phyloP scores from a whole-genome alignment of 345 rosid species.

The Raphanus sativus region DNA sequence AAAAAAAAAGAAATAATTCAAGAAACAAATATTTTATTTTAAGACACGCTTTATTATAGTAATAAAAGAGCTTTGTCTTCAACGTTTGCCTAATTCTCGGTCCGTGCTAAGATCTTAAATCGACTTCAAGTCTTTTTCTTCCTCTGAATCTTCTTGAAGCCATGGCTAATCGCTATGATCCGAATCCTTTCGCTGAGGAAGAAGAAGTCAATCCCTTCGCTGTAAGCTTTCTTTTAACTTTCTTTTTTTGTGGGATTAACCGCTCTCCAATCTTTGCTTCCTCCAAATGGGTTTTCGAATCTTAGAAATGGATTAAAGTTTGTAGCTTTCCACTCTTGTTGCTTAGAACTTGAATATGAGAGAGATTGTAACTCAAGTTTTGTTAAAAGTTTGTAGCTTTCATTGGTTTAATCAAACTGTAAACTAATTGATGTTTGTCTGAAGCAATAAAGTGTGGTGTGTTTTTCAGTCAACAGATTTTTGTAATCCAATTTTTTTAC shows the following conservation, averaged over 20 bases:
- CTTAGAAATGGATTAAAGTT: not conserved
- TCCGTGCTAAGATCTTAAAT: slow-evolving; percentile 32
- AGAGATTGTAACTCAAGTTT: no score
- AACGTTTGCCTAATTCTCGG: slow-evolving; percentile 22
- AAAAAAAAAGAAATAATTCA: not conserved
- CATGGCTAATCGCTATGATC: slow-evolving; percentile 43
- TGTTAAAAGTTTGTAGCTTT: not conserved
- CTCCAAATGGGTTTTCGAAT: not conserved
- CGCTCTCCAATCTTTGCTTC: slow-evolving; percentile 3
- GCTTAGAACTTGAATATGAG: no score
- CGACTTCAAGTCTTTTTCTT: slow-evolving; percentile 17
- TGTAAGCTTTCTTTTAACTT: slow-evolving; percentile 46
- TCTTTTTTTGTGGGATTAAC: not conserved
- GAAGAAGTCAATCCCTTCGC: slow-evolving; percentile 94
- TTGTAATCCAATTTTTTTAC: not conserved
- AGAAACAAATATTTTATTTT: not conserved
- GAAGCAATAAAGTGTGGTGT: not conserved
- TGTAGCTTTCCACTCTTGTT: not conserved
- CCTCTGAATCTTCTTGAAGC: slow-evolving; percentile 1
- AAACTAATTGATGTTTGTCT: not conserved
- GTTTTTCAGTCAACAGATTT: not conserved
- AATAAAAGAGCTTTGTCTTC: not conserved
- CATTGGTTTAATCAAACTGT: not conserved
- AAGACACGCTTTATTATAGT: slow-evolving; percentile 13
- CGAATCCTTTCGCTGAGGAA: slow-evolving; percentile 69